phyloP scores from a whole-genome alignment of 345 rosid genomes.

The Hirschfeldia incana region DNA sequence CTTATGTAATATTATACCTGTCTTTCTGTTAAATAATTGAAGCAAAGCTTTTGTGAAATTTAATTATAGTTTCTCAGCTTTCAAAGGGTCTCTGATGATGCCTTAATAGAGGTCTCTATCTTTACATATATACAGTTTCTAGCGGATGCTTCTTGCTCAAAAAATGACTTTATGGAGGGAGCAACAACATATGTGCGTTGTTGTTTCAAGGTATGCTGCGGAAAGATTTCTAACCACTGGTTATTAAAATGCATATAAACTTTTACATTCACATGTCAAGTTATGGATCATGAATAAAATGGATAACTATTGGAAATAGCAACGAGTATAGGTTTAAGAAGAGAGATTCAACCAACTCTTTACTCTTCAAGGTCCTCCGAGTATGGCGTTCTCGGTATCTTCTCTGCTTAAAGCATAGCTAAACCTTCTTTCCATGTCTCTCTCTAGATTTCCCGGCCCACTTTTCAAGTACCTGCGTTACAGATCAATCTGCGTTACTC shows the following conservation, averaged over 20 bases:
- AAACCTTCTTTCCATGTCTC: conserved; percentile 93
- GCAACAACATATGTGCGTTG: neutral
- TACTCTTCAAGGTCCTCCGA: conserved; percentile 76
- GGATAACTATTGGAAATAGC: neutral
- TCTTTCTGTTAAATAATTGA: neutral
- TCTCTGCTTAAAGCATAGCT: conserved; percentile 93
- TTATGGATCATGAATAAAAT: neutral
- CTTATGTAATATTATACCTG: neutral
- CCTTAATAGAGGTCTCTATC: neutral
- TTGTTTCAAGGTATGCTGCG: neutral
- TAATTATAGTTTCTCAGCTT: neutral
- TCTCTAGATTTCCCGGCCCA: conserved; percentile 90
- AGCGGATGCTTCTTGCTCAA: neutral
- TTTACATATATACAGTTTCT: neutral
- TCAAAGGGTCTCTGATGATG: neutral
- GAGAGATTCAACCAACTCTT: conserved; percentile 11
- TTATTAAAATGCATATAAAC: neutral
- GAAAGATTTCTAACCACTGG: neutral
- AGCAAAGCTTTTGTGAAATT: neutral
- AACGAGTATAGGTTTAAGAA: conserved; percentile 1
- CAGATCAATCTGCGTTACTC: neutral
- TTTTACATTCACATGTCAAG: conserved; percentile 1
- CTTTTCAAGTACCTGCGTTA: conserved; percentile 71
- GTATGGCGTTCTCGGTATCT: conserved; percentile 87
- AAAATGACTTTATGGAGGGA: neutral